Evolutionary conservation across 2,329 filamentous ascomycete species (phyloP).

Genomic region (Coniochaeta hoffmannii): DNA sequence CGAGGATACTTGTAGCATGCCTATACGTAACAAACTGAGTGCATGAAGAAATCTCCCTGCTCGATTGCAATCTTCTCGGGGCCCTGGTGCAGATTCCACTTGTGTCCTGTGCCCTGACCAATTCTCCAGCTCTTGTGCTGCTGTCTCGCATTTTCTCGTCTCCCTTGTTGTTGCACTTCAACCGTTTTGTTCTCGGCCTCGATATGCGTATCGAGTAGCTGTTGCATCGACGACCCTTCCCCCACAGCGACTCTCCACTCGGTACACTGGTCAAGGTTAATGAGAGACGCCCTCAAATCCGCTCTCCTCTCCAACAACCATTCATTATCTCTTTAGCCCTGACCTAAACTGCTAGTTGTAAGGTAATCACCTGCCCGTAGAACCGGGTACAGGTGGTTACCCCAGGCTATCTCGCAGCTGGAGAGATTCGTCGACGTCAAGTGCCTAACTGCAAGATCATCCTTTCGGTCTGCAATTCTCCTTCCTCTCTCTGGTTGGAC

Average conservation of each 20-base stretch:
- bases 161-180: neutral
- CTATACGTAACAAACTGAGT: neutral
- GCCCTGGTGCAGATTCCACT: neutral
- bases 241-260: conserved; percentile 2
- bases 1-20: neutral
- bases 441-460: conserved; percentile 24
- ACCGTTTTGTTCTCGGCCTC: neutral
- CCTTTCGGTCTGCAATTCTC: conserved; percentile 29
- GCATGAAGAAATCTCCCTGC: neutral
- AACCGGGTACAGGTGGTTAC: neutral
- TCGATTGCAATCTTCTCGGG: neutral
- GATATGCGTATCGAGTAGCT: neutral
- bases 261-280: neutral
- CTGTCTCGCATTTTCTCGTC: neutral
- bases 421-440: neutral
- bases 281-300: neutral
- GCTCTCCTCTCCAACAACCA: neutral
- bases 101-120: neutral
- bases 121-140: neutral
- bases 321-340: neutral
- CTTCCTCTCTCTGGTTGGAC: conserved; percentile 43
- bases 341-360: neutral
- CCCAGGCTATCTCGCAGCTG: neutral
- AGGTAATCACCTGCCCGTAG: neutral
- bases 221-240: neutral